These are phyloP conservation scores for Globisporangium irregulare DNA, from an alignment of 352 stramenopile genomes.

Conservation along the genomic window DNA sequence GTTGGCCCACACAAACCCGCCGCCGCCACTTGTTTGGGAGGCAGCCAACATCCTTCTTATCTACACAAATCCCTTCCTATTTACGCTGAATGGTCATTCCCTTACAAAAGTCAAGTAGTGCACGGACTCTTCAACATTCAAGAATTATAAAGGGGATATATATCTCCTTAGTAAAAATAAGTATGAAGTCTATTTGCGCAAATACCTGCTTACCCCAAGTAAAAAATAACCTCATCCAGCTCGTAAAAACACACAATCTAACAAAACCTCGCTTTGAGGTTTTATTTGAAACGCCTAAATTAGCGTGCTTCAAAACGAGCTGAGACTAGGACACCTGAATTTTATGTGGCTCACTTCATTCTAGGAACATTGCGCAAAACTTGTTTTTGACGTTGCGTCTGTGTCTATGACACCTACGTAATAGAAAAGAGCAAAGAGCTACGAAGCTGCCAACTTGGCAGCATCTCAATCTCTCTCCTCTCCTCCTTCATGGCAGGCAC, in stretches of 20 bases:
- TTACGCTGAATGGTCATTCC: background rate
- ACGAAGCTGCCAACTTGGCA: background rate
- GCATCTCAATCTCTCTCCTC: background rate
- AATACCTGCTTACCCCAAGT: background rate
- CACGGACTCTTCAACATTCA: background rate
- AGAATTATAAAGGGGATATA: background rate
- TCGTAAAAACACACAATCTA: background rate
- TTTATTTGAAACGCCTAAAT: background rate
- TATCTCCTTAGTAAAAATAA: background rate
- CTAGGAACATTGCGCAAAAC: background rate
- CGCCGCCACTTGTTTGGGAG: background rate
- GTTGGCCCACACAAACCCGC: conserved; percentile 2
- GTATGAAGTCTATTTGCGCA: too few species aligned
- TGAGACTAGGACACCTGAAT: background rate
- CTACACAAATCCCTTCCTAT: background rate
- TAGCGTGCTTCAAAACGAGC: background rate
- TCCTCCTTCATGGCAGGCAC: conserved; percentile 11
- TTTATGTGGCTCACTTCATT: background rate
- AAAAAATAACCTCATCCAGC: background rate
- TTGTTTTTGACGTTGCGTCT: conserved; percentile 3
- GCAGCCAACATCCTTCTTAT: background rate
- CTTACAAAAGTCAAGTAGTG: background rate
- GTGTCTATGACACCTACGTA: background rate
- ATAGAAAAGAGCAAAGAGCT: conserved; percentile 7
- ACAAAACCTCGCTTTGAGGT: background rate